A percentile compares a stretch with the other conserved stretches of the same genome.
Conservation (phyloP, 306 rosid species). For the Calophaca sinica region DNA sequence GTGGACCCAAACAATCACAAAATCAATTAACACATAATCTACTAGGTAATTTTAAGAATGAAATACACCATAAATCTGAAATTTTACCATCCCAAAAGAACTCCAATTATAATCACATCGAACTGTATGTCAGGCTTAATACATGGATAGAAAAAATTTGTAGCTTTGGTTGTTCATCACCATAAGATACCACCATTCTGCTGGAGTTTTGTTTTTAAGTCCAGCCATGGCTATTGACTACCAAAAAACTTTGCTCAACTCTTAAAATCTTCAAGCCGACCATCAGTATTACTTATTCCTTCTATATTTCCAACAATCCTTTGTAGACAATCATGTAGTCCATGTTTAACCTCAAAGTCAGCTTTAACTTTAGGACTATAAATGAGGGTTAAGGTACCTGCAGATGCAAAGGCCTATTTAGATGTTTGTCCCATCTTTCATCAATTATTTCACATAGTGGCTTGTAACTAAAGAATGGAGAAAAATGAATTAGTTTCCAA, state of each 20-base stretch:
- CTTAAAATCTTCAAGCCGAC: not conserved
- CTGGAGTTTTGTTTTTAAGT: no score
- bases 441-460: not conserved
- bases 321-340: not conserved
- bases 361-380: not conserved
- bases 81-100: not conserved
- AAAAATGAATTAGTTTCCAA: not conserved
- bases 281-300: not conserved
- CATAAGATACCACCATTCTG: no score
- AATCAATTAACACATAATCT: no score
- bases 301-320: not conserved
- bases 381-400: not conserved
- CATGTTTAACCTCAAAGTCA: not conserved
- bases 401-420: no score
- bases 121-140: no score
- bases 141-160: no score
- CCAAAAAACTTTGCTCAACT: not conserved
- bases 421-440: not conserved
- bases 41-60: no score
- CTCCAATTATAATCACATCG: no score
- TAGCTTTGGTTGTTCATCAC: no score
- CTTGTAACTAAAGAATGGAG: not conserved
- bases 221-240: no score
- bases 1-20: no score
- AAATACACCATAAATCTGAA: no score